Evolutionary conservation across 2,329 filamentous ascomycete species (phyloP).

Genomic region (Talaromyces sp.): DNA sequence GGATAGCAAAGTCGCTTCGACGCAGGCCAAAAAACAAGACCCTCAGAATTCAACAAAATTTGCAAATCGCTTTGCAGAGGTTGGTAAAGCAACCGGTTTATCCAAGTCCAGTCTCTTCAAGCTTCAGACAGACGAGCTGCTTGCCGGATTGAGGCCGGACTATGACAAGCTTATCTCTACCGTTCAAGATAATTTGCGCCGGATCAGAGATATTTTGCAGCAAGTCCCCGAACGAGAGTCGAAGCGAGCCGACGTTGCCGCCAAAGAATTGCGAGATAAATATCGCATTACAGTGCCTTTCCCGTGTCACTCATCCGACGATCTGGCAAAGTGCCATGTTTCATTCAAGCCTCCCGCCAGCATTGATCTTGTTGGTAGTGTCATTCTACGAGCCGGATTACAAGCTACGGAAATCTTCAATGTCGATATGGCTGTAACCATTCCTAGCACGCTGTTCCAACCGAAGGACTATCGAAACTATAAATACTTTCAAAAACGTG

Average conservation of each 20-base stretch:
- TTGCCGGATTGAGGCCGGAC: constrained; percentile 55
- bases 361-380: constrained; percentile 87
- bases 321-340: constrained; percentile 77
- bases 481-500: constrained; percentile 90
- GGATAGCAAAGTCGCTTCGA: background rate
- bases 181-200: constrained; percentile 53
- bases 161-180: constrained; percentile 55
- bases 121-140: constrained; percentile 62
- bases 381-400: constrained; percentile 70
- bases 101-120: constrained; percentile 67
- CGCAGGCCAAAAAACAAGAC: constrained; percentile 17
- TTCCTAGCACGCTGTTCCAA: constrained; percentile 77
- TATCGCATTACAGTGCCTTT: constrained; percentile 74
- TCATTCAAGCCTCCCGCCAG: constrained; percentile 70
- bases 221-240: constrained; percentile 50
- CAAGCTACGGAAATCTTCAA: constrained; percentile 54
- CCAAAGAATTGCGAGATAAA: constrained; percentile 63
- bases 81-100: constrained; percentile 46
- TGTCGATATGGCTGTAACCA: constrained; percentile 81
- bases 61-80: constrained; percentile 29
- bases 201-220: constrained; percentile 57
- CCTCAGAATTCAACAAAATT: background rate
- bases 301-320: constrained; percentile 71
- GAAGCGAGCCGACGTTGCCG: constrained; percentile 60
- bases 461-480: constrained; percentile 93